Evolutionary conservation across 2,329 filamentous ascomycete species (phyloP), one percentile per base, ranked within the genome.

Genomic region (Trichoderma hamatum): DNA sequence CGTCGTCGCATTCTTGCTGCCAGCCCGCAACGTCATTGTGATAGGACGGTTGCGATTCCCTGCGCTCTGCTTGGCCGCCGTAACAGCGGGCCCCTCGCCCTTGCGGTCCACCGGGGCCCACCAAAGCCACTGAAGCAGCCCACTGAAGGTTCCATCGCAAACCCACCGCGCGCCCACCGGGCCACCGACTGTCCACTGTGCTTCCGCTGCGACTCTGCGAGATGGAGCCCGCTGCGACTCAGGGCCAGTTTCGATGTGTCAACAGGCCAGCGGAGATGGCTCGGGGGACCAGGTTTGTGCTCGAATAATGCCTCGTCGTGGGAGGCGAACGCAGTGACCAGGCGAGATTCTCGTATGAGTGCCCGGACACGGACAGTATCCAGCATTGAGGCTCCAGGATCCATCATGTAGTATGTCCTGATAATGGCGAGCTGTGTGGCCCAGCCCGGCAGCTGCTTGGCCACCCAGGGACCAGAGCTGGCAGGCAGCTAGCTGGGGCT

Each of bases 221-320:
- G 56, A 68, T 68, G 65, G 65, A 61, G 39, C 65, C 55, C 34
- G 46, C 21, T 56, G 65, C 65, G 54, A 69, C 54, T 60, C 43
- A 59, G 54, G 52, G 64, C 39, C 70, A 71, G 63, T 73, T 71
- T 71, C 62, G 43, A 72, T 71, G 72, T 73, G 72, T 72, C 72
- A 72, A 70, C 34, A 54, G 26, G 36, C 58, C 65, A 67, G 19
- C 28, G 43, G 43, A 43, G 46, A 59, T 62, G 69, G 62, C 71
- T 60, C 66, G 52, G 52, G 58, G 54, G 49, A 54, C 60, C 70
- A 63, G 54, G 54, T 51, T 65, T 66, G 36, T 34, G 64, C 61
- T 60, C 51, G 55, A 69, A 58, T 66, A 69, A 69, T 69, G 36
- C 67, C 67, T 65, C 67, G 67, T 66, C 52, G 19, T 54, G 46